Conservation (phyloP, 1,139 yeast genomes). For the Meyerozyma athensensis region DNA sequence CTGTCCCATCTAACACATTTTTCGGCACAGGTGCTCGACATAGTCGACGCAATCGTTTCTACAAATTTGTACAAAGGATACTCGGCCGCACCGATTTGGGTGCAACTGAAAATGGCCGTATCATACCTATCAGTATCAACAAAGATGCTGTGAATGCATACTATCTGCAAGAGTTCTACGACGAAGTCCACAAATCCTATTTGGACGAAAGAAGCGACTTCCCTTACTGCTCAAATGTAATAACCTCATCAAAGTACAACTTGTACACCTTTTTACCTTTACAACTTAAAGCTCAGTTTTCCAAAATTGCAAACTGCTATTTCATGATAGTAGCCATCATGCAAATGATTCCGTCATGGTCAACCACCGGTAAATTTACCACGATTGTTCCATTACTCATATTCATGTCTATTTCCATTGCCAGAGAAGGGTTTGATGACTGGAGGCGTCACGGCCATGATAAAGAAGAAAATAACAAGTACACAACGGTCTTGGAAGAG, state of each 20-base stretch:
- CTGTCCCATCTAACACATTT: conserved; percentile 8
- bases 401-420: conserved; percentile 86
- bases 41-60: conserved; percentile 10
- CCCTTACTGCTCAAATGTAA: conserved; percentile 61
- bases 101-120: conserved; percentile 65
- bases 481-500: conserved; percentile 39
- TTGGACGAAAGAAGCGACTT: conserved; percentile 66
- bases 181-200: conserved; percentile 22
- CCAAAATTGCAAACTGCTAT: conserved; percentile 84
- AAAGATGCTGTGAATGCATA: conserved; percentile 23
- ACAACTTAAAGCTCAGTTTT: conserved; percentile 84
- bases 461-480: conserved; percentile 72
- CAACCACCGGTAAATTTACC: conserved; percentile 95
- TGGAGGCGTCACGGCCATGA: conserved; percentile 84
- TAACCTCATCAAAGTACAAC: conserved; percentile 87
- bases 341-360: conserved; percentile 97
- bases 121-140: conserved; percentile 58
- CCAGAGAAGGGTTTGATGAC: conserved; percentile 92
- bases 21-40: conserved; percentile 6
- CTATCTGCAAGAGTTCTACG: conserved; percentile 28
- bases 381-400: conserved; percentile 85
- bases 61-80: conserved; percentile 26
- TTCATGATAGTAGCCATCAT: conserved; percentile 83
- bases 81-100: conserved; percentile 42
- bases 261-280: conserved; percentile 79